These are phyloP conservation scores for Globisporangium barbulae DNA, from an alignment of 352 stramenopile species.

Conservation along the genomic window DNA sequence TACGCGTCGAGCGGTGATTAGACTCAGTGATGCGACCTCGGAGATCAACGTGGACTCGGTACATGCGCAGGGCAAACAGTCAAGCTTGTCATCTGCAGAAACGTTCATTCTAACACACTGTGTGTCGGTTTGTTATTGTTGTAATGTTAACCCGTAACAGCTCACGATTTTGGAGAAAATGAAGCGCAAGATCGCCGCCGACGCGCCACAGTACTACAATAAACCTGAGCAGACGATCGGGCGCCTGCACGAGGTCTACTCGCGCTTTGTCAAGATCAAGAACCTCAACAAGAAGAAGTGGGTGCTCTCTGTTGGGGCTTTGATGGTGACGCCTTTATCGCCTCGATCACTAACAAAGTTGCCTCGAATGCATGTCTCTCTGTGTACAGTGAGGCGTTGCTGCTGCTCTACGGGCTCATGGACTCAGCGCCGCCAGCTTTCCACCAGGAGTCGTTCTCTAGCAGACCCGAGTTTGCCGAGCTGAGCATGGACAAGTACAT, in stretches of 20 bases:
- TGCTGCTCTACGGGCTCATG: constrained; percentile 71
- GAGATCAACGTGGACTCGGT: constrained; percentile 33
- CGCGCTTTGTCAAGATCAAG: constrained; percentile 71
- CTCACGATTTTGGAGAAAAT: constrained; percentile 77
- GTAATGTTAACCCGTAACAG: constrained; percentile 19
- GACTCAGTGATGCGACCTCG: constrained; percentile 44
- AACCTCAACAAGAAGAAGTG: constrained; percentile 77
- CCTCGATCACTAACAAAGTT: neutral
- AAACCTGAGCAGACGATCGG: constrained; percentile 41
- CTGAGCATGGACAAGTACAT: constrained; percentile 12
- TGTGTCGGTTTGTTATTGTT: neutral
- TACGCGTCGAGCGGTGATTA: constrained; percentile 49
- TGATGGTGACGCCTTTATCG: neutral
- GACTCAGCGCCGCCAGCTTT: constrained; percentile 29
- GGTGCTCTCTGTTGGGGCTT: neutral
- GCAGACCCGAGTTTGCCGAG: constrained; percentile 5
- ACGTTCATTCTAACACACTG: neutral
- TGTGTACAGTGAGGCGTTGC: constrained; percentile 48
- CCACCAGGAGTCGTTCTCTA: neutral
- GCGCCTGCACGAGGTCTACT: constrained; percentile 74
- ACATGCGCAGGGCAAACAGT: neutral
- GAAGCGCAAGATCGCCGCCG: constrained; percentile 53
- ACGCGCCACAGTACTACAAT: constrained; percentile 41
- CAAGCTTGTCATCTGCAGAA: neutral
- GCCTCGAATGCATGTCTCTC: neutral